A percentile compares a stretch with the other conserved stretches of the same genome.
phyloP scores from a whole-genome alignment of 306 rosid genomes.

The Malus fusca region DNA sequence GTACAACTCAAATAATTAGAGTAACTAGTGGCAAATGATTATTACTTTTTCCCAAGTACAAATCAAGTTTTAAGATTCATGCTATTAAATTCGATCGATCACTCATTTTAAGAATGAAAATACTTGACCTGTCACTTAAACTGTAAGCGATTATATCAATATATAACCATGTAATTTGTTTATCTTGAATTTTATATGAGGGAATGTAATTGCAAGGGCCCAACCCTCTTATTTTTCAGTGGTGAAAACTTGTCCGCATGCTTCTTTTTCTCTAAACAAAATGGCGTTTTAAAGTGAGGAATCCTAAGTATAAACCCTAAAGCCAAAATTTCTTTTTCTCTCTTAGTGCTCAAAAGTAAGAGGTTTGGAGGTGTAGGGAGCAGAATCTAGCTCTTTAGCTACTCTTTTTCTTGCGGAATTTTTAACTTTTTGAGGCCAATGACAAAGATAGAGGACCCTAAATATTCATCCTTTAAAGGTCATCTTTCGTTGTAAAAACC shows the following conservation, averaged over 20 bases:
- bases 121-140: background rate
- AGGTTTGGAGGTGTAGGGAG: slow-evolving; percentile 22
- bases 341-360: background rate
- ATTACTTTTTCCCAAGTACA: background rate
- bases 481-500: slow-evolving; percentile 35
- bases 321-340: slow-evolving; percentile 59
- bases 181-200: background rate
- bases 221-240: background rate
- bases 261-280: slow-evolving; percentile 29
- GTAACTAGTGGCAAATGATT: background rate
- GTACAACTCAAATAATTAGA: background rate
- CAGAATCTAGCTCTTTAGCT: slow-evolving; percentile 42
- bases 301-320: slow-evolving; percentile 62
- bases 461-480: slow-evolving; percentile 21
- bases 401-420: slow-evolving; percentile 32
- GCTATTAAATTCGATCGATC: background rate
- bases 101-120: background rate
- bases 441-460: slow-evolving; percentile 31
- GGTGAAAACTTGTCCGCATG: slow-evolving; percentile 5
- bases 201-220: background rate
- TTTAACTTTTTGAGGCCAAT: slow-evolving; percentile 41
- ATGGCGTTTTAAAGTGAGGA: slow-evolving; percentile 52
- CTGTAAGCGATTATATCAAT: no score
- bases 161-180: background rate
- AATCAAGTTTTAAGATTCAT: background rate